phyloP scores from a whole-genome alignment of 164 flowering plant genomes.

The Stephania yunnanensis region DNA sequence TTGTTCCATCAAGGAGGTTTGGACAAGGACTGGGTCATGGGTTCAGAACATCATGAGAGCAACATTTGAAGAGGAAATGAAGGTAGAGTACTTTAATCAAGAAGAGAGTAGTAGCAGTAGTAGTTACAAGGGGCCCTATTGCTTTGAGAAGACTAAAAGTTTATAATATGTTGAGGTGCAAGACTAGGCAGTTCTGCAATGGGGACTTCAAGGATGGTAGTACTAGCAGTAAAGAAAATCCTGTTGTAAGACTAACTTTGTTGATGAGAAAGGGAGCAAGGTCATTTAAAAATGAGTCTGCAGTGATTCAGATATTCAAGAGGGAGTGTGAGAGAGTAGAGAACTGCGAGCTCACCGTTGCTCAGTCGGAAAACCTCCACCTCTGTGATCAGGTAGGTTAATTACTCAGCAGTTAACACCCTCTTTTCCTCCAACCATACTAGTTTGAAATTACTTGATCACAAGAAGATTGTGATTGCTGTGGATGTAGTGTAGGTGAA shows the following conservation, averaged over 20 bases:
- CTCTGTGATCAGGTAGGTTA: conserved; percentile 63
- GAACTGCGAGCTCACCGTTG: conserved; percentile 47
- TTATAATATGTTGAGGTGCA: conserved; percentile 69
- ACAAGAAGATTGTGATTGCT: no score
- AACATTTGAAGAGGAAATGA: conserved; percentile 28
- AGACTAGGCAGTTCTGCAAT: conserved; percentile 51
- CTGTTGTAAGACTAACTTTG: conserved; percentile 57
- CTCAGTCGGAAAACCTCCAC: conserved; percentile 52
- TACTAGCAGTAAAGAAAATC: conserved; percentile 4
- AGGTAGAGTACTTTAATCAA: conserved; percentile 38
- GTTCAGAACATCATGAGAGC: conserved; percentile 41
- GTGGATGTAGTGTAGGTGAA: conserved; percentile 34
- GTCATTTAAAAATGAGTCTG: conserved; percentile 56
- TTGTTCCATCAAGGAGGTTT: conserved; percentile 66
- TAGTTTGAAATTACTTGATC: no score
- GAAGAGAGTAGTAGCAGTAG: conserved; percentile 16
- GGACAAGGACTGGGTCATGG: conserved; percentile 51
- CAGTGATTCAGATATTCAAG: conserved; percentile 44
- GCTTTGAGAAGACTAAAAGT: conserved; percentile 54
- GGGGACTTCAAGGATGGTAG: conserved; percentile 22
- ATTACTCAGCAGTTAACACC: no score
- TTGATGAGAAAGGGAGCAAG: conserved; percentile 67
- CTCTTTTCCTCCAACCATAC: no score
- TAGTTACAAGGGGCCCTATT: conserved; percentile 6
- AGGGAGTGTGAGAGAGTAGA: conserved; percentile 51